These are phyloP conservation scores for Zygnema cylindricum DNA, from an alignment of 139 green algal species.

Conservation along the genomic window DNA sequence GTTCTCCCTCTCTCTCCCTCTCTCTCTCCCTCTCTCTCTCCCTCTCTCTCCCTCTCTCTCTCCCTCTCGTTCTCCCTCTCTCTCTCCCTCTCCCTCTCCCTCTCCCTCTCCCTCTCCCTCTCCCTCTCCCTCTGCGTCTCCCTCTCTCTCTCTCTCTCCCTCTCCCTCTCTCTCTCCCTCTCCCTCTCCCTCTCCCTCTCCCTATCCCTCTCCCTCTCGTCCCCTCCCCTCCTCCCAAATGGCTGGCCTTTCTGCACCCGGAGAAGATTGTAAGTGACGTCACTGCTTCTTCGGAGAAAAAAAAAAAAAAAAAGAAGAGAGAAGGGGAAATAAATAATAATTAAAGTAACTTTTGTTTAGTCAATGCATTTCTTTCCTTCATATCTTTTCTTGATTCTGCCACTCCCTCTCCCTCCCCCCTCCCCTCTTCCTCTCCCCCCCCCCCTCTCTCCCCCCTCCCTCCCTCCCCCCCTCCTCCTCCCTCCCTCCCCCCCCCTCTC, in stretches of 20 bases:
- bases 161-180: neutral
- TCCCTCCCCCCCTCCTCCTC: neutral
- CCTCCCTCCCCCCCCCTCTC: conserved; percentile 28
- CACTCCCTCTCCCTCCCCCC: neutral
- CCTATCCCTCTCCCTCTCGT: neutral
- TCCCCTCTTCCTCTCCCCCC: neutral
- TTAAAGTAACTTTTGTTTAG: too few species aligned
- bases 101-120: neutral
- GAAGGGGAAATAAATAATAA: too few species aligned
- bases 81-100: neutral
- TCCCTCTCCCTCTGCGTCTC: neutral
- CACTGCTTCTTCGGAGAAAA: too few species aligned
- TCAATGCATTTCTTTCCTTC: neutral
- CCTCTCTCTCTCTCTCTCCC: neutral
- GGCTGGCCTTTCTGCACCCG: neutral
- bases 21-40: neutral
- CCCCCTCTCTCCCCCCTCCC: neutral
- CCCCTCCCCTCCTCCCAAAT: neutral
- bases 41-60: neutral
- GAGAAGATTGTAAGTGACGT: neutral
- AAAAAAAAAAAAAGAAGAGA: too few species aligned
- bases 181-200: neutral
- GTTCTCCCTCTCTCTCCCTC: neutral
- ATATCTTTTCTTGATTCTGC: neutral
- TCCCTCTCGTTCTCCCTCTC: neutral